Percentiles rank a stretch among this genome's conserved stretches.
Conservation (phyloP, 306 rosid species). For the Albizia julibrissin region DNA sequence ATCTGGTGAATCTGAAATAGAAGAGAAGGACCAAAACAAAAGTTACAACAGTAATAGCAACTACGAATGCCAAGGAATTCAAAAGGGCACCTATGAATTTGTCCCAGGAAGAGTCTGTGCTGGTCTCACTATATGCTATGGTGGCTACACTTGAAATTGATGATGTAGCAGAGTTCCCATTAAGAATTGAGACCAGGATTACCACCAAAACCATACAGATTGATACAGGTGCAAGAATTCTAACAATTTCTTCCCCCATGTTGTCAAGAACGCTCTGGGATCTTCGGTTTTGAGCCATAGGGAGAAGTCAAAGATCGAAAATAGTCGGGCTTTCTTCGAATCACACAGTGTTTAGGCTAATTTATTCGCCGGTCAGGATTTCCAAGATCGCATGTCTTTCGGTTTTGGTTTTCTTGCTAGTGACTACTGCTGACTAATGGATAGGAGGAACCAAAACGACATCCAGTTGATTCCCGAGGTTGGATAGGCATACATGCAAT, state of each 20-base stretch:
- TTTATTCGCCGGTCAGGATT: not conserved
- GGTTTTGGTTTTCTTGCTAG: not conserved
- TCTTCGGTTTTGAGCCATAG: constrained; percentile 65
- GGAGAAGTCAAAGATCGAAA: constrained; percentile 30
- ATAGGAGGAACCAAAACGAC: not conserved
- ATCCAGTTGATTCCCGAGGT: not conserved
- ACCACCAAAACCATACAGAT: constrained; percentile 91
- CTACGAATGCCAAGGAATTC: constrained; percentile 77
- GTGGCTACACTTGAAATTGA: constrained; percentile 59
- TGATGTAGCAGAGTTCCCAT: constrained; percentile 39
- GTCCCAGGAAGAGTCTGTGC: constrained; percentile 83
- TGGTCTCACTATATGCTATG: constrained; percentile 69
- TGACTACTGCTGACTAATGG: not conserved
- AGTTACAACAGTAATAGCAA: constrained; percentile 65
- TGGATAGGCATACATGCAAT: not conserved
- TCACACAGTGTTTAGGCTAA: not conserved
- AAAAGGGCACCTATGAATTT: constrained; percentile 81
- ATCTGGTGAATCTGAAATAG: constrained; percentile 75
- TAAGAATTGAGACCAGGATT: constrained; percentile 66
- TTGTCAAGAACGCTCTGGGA: constrained; percentile 56
- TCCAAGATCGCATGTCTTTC: not conserved
- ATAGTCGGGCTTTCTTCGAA: constrained; percentile 19
- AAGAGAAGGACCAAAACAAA: constrained; percentile 80
- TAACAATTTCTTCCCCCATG: constrained; percentile 79
- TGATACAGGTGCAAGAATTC: constrained; percentile 85